Evolutionary conservation across 2,329 filamentous ascomycete genomes (phyloP), one percentile per base, ranked within the genome.

Genomic region (Scleromitrula shiraiana): DNA sequence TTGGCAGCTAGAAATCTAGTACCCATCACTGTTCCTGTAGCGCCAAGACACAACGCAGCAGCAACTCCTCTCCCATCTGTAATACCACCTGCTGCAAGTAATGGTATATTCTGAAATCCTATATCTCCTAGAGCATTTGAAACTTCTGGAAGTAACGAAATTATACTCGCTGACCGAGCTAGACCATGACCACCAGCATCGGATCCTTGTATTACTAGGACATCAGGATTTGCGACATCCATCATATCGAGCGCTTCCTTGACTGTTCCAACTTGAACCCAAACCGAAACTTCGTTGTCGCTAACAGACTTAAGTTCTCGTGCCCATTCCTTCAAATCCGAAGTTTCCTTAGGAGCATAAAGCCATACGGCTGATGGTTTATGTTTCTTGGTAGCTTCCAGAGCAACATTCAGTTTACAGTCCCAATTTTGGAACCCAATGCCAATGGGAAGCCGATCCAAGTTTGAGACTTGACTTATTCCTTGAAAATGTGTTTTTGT

Each of bases 371-470:
- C 72, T 7, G 51, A 54, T 15, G 60, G 51, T 61, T 56, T 59
- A 5, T 52, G 26, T 62, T 56, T 39, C 4, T 44, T 30, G 15
- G 59, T 53, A 36, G 53, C 27, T 4, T 73, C 58, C 3, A 62
- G 61, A 2, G 54, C 44, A 0, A 59, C 40, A 1, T 59, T 30
- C 2, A 75, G 53, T 48, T 70, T 60, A 1, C 66, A 66, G 10
- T 68, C 68, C 69, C 70, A 75, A 5, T 66, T 60, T 33, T 71
- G 65, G 52, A 70, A 73, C 10, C 72, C 73, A 3, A 76, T 60
- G 3, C 73, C 73, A 4, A 75, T 53, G 1, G 72, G 70, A 73
- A 63, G 9, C 60, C 41, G 29, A 9, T 33, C 6, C 2, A n/a
- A 33, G 5, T 6, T 17, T 10, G 12, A 9, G 3, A 33, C 2